phyloP scores from a whole-genome alignment of 2,329 filamentous ascomycete genomes.

The Didymella arachidicola region DNA sequence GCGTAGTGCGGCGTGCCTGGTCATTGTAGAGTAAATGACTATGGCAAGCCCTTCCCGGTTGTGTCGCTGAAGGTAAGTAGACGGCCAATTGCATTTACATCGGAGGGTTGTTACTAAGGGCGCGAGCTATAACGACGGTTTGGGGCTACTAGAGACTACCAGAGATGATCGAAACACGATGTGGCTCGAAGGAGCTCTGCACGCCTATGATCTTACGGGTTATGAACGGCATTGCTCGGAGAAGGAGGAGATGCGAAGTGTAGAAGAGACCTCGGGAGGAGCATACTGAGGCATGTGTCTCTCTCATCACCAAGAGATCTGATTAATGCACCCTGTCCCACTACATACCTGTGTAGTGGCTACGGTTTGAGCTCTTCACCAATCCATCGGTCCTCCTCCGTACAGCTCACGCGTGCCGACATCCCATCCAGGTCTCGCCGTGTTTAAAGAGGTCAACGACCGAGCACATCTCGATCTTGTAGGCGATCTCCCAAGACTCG shows the following conservation, averaged over 20 bases:
- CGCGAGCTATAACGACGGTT: conserved; percentile 19
- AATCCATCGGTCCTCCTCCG: too few species aligned
- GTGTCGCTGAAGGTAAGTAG: neutral
- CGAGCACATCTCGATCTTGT: neutral
- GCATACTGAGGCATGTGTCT: conserved; percentile 27
- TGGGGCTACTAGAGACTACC: conserved; percentile 16
- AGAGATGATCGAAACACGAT: conserved; percentile 26
- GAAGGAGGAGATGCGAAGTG: conserved; percentile 36
- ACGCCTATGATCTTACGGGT: conserved; percentile 23
- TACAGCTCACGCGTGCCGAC: neutral
- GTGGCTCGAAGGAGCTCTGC: conserved; percentile 26
- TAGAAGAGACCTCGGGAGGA: conserved; percentile 1
- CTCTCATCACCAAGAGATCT: neutral
- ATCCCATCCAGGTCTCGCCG: neutral
- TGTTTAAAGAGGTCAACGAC: neutral
- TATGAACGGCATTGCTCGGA: conserved; percentile 23
- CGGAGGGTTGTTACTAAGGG: conserved; percentile 13
- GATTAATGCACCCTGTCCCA: neutral
- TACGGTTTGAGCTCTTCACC: neutral
- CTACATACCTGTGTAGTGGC: neutral
- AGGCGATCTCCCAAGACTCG: neutral
- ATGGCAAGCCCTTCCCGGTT: conserved; percentile 5
- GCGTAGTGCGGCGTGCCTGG: conserved; percentile 10
- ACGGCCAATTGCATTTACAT: conserved; percentile 3
- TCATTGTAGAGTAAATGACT: conserved; percentile 4